Percentiles rank a stretch among this genome's conserved stretches.
phyloP scores from a whole-genome alignment of 2,329 filamentous ascomycete genomes.

The Beauveria pseudobassiana region DNA sequence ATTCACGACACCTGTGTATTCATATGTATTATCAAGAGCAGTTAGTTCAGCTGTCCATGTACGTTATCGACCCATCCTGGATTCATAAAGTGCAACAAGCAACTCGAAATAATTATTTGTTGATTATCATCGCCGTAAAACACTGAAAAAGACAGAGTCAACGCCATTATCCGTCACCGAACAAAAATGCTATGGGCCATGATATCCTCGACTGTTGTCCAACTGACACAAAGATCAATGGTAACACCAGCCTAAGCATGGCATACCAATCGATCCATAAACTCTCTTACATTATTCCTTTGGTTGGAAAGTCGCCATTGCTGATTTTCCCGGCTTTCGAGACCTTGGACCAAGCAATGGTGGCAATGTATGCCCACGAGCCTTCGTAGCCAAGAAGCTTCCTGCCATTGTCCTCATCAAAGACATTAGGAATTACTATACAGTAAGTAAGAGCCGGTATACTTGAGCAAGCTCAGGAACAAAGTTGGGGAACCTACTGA shows the following conservation, averaged over 20 bases:
- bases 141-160: background rate
- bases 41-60: too few species aligned
- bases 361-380: conserved; percentile 72
- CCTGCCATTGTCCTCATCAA: conserved; percentile 55
- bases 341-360: conserved; percentile 70
- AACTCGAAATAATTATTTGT: background rate
- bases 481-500: conserved; percentile 47
- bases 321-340: conserved; percentile 55
- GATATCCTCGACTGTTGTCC: background rate
- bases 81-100: too few species aligned
- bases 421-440: conserved; percentile 68
- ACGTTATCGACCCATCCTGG: too few species aligned
- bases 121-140: background rate
- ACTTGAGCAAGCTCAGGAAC: background rate
- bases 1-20: too few species aligned
- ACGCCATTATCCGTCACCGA: background rate
- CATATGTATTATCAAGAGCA: too few species aligned
- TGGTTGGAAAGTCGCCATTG: conserved; percentile 71
- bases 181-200: background rate
- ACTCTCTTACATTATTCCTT: conserved; percentile 20
- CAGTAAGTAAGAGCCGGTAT: background rate
- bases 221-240: background rate
- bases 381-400: conserved; percentile 71
- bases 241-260: background rate
- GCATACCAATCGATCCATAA: too few species aligned